Conservation (phyloP, 2,329 filamentous ascomycete genomes). For the Cladophialophora bantiana region DNA sequence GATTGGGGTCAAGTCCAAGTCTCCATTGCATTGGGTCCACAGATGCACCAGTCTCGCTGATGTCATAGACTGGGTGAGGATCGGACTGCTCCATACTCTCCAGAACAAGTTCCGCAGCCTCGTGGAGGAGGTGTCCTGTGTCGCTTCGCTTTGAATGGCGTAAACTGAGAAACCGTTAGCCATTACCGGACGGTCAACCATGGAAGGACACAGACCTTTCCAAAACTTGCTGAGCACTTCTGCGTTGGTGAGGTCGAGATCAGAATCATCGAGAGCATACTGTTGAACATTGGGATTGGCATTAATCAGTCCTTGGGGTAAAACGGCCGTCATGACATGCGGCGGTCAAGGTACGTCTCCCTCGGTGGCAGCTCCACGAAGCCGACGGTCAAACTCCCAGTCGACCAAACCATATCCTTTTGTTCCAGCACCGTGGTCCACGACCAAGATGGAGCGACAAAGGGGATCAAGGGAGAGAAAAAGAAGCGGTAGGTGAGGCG, state of each 20-base stretch:
- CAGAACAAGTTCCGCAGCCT: constrained; percentile 62
- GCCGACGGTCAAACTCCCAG: constrained; percentile 21
- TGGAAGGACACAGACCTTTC: constrained; percentile 52
- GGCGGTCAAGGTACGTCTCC: constrained; percentile 20
- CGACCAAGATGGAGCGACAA: neutral
- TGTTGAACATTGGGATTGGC: constrained; percentile 26
- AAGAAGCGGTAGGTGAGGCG: constrained; percentile 9
- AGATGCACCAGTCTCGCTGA: constrained; percentile 51
- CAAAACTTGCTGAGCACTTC: constrained; percentile 53
- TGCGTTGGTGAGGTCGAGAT: constrained; percentile 21
- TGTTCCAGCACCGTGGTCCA: constrained; percentile 5
- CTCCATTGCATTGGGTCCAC: constrained; percentile 44
- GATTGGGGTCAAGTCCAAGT: constrained; percentile 50
- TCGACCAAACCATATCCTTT: constrained; percentile 32
- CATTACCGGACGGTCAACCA: constrained; percentile 25
- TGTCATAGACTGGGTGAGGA: constrained; percentile 48
- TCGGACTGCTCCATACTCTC: constrained; percentile 57
- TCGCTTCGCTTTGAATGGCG: constrained; percentile 52
- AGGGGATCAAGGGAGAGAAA: neutral
- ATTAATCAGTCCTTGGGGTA: constrained; percentile 34
- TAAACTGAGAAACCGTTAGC: constrained; percentile 50
- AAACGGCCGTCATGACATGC: constrained; percentile 37
- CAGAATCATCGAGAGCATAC: constrained; percentile 18
- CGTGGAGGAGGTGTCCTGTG: constrained; percentile 50
- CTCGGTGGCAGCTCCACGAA: constrained; percentile 27